phyloP scores from a whole-genome alignment of 2,329 filamentous ascomycete species.

The Fusarium circinatum region DNA sequence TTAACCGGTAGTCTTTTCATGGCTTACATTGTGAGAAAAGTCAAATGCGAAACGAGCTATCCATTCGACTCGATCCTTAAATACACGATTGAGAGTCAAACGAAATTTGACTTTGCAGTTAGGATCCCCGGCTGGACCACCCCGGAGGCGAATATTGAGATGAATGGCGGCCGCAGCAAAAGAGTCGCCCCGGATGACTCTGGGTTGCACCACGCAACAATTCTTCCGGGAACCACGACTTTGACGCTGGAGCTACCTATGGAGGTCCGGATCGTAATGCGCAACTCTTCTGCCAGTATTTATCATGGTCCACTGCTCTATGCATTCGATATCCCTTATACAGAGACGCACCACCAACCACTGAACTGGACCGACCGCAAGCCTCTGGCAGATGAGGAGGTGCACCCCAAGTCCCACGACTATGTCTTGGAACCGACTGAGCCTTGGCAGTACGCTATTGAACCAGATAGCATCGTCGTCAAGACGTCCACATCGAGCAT shows the following conservation, averaged over 20 bases:
- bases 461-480: not conserved
- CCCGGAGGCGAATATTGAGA: not conserved
- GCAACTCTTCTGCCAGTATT: not conserved
- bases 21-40: not conserved
- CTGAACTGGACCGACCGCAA: not conserved
- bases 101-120: not conserved
- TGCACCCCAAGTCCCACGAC: not conserved
- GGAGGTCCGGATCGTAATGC: not conserved
- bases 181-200: not conserved
- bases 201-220: not conserved
- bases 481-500: not conserved
- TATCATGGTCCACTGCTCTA: not conserved
- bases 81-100: not conserved
- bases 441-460: not conserved
- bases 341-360: not conserved
- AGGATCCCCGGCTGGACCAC: not conserved
- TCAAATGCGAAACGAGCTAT: not conserved
- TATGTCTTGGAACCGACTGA: not conserved
- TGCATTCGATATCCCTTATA: not conserved
- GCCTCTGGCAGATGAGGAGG: not conserved
- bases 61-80: not conserved
- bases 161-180: not conserved
- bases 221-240: not conserved
- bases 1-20: not conserved
- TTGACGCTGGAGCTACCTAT: not conserved